These are phyloP conservation scores for Rasamsonia emersonii DNA, from an alignment of 2,329 filamentous ascomycete genomes.

Conservation along the genomic window DNA sequence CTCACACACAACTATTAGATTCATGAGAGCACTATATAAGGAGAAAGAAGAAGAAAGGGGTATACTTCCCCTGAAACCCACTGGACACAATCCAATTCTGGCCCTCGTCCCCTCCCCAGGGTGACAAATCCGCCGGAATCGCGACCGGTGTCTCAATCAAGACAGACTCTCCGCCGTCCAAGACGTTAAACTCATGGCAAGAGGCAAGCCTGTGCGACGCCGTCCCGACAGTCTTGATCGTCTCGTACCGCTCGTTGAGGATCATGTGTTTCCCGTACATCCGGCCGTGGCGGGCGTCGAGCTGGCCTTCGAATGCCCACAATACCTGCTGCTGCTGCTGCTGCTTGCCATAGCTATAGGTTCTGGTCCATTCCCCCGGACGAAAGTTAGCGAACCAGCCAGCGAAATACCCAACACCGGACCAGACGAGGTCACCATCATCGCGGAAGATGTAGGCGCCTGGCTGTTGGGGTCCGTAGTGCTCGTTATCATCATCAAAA, in stretches of 20 bases:
- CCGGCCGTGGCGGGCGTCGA: slow-evolving; percentile 44
- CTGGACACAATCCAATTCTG: slow-evolving; percentile 51
- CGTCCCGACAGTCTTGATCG: slow-evolving; percentile 44
- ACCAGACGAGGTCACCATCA: slow-evolving; percentile 50
- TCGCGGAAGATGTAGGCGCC: slow-evolving; percentile 49
- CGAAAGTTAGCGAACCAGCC: slow-evolving; percentile 50
- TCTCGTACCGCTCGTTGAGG: slow-evolving; percentile 47
- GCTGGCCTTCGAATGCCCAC: slow-evolving; percentile 47
- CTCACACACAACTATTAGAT: not conserved
- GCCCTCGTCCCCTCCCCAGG: slow-evolving; percentile 39
- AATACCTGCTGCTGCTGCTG: slow-evolving; percentile 45
- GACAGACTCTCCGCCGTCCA: slow-evolving; percentile 45
- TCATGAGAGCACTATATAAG: slow-evolving; percentile 18
- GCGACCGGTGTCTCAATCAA: slow-evolving; percentile 49
- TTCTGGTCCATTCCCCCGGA: slow-evolving; percentile 44
- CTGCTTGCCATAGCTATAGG: too few species aligned
- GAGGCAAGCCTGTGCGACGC: slow-evolving; percentile 40
- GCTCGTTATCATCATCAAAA: slow-evolving; percentile 10
- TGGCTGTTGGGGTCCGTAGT: slow-evolving; percentile 44
- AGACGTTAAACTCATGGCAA: slow-evolving; percentile 49
- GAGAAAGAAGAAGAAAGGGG: too few species aligned
- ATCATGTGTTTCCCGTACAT: slow-evolving; percentile 48
- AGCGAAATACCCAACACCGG: slow-evolving; percentile 45
- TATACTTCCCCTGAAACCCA: slow-evolving; percentile 42
- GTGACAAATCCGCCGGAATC: slow-evolving; percentile 36